Conservation (phyloP, 2,329 filamentous ascomycete genomes). For the Cercospora sp. region DNA sequence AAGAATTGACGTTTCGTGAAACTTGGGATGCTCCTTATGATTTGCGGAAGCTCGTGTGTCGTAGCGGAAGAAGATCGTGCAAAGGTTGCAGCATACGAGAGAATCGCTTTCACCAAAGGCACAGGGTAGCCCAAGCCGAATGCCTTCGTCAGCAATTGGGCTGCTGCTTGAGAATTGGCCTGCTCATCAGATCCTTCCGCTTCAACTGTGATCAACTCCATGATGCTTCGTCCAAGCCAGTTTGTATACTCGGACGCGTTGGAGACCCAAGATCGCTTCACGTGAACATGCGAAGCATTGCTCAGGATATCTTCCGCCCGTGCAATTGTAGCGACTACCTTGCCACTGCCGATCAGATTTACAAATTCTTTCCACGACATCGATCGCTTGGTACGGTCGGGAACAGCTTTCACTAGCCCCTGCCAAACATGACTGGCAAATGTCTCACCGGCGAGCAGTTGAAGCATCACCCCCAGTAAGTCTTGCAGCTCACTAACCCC, state of each 20-base stretch:
- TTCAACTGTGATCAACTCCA: constrained; percentile 10
- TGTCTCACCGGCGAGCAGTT: constrained; percentile 48
- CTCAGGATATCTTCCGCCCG: constrained; percentile 59
- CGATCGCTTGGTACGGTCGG: constrained; percentile 49
- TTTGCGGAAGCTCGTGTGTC: constrained; percentile 3
- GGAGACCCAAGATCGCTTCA: constrained; percentile 63
- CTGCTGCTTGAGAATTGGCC: constrained; percentile 37
- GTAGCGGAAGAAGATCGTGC: neutral
- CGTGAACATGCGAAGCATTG: constrained; percentile 9
- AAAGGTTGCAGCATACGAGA: neutral
- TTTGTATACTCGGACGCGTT: constrained; percentile 64
- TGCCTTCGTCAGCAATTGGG: constrained; percentile 57
- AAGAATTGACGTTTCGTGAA: constrained; percentile 47
- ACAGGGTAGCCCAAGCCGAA: constrained; percentile 69
- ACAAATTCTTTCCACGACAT: constrained; percentile 65
- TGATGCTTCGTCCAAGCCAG: constrained; percentile 72
- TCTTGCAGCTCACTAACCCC: constrained; percentile 33
- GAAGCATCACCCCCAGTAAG: constrained; percentile 47
- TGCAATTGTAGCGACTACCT: constrained; percentile 58
- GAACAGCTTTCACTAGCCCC: constrained; percentile 46
- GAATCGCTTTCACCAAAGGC: constrained; percentile 22
- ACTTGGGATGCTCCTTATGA: constrained; percentile 20
- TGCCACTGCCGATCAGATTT: constrained; percentile 61
- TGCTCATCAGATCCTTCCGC: neutral
- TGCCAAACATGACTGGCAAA: constrained; percentile 49